Evolutionary conservation across 2,329 filamentous ascomycete genomes (phyloP), one percentile per base, ranked within the genome.

Genomic region (Triangularia setosa): DNA sequence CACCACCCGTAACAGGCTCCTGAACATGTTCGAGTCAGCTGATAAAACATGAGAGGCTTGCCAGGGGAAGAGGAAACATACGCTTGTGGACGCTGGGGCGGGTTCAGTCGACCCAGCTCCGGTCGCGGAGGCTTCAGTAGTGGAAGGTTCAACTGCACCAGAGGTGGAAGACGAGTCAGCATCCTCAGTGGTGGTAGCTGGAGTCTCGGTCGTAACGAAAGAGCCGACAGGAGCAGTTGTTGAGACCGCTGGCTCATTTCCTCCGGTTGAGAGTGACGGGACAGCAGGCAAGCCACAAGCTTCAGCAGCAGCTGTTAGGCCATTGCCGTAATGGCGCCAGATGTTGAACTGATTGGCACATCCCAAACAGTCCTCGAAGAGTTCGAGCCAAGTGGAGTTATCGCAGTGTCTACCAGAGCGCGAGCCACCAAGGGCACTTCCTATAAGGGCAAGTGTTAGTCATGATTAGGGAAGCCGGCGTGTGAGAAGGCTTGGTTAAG

Each of bases 301-400:
- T 4, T 67, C 55, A 5, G 75, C 79, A 2, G 72, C 74, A 16
- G 57, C 69, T n/a, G 69, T 72, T 24, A 82, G 68, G 0, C 74
- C 72, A 52, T 64, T 69, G 11, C 79, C 74, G 65, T 82, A 82
- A 72, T 77, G 77, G 53, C 73, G 69, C 80, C 80, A 82, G 69
- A 81, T 80, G 62, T 78, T 73, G 62, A 75, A 73, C 53, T 79
- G 77, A 52, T 79, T 75, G 18, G 79, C 75, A 68, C 80, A 82
- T 53, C 75, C 69, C 54, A 82, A 74, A 68, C 82, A 84, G 27
- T 72, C 76, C 24, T 78, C 70, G 71, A 82, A 78, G 66, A 78
- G 73, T 14, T 71, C 68, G 23, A 75, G 67, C 76, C 82, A 84
- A 54, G 58, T 72, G 7, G 74, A 69, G 63, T 77, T 75, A 7